phyloP scores from a whole-genome alignment of 352 stramenopile genomes.

The Globisporangium okanoganense region DNA sequence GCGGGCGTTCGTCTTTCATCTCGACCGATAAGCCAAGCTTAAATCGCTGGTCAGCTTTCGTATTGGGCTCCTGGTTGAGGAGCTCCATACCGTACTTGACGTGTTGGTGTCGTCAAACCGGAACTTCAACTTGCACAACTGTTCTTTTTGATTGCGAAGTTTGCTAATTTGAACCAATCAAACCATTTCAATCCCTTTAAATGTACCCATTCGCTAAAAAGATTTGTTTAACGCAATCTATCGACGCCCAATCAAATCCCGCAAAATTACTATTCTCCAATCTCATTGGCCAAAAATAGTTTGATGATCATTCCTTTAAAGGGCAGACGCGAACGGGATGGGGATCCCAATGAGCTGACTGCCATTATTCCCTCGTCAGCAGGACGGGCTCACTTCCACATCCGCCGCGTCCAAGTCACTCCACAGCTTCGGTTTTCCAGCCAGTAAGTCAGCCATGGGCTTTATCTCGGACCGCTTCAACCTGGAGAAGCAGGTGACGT shows the following conservation, averaged over 20 bases:
- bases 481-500: conserved; percentile 56
- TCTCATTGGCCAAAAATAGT: not conserved
- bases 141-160: not conserved
- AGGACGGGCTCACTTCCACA: not conserved
- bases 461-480: conserved; percentile 42
- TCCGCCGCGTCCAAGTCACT: not conserved
- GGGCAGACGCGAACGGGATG: not conserved
- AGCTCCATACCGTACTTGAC: too few relatives aligned
- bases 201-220: not conserved
- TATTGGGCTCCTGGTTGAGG: too few relatives aligned
- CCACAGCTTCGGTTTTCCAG: not conserved
- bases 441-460: conserved; percentile 13
- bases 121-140: not conserved
- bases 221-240: not conserved
- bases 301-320: not conserved
- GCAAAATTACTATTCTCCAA: too few relatives aligned
- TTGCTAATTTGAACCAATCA: not conserved
- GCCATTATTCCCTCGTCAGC: conserved; percentile 4
- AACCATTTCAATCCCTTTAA: not conserved
- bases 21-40: too few relatives aligned
- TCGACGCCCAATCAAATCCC: not conserved
- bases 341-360: not conserved
- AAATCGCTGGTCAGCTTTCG: too few relatives aligned
- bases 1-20: too few relatives aligned
- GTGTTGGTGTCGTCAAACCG: not conserved